phyloP scores from a whole-genome alignment of 805 yeast genomes.

The Brettanomyces naardenensis region DNA sequence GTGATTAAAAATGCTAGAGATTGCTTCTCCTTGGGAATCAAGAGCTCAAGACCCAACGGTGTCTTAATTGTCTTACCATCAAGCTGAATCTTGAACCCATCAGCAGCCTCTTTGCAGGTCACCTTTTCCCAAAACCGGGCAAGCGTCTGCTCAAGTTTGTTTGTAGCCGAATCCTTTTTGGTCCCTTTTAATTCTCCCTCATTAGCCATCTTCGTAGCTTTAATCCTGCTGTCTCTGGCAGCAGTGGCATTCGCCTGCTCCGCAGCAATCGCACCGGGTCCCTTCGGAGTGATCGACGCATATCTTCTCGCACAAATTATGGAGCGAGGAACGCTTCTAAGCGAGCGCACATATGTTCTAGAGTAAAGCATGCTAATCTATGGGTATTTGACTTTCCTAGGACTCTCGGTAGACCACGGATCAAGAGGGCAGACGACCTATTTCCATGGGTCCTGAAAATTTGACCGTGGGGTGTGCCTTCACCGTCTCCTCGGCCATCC shows the following conservation, averaged over 20 bases:
- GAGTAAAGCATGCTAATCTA: too few relatives aligned
- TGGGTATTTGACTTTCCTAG: too few relatives aligned
- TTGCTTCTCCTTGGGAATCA: constrained; percentile 51
- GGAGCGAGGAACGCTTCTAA: too few relatives aligned
- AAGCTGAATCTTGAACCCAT: constrained; percentile 47
- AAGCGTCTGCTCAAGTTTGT: constrained; percentile 59
- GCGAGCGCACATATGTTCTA: too few relatives aligned
- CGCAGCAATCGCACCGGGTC: neutral
- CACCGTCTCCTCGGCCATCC: too few relatives aligned
- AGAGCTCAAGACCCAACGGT: constrained; percentile 67
- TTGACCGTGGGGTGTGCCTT: too few relatives aligned
- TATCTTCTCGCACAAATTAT: neutral
- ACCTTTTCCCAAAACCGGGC: constrained; percentile 80
- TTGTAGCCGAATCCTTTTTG: constrained; percentile 53
- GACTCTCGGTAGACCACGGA: too few relatives aligned
- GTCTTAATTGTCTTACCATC: constrained; percentile 77
- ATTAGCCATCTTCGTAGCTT: neutral
- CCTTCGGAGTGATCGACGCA: neutral
- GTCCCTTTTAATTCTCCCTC: neutral
- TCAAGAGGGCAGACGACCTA: too few relatives aligned
- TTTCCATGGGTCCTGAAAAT: too few relatives aligned
- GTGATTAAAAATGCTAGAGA: constrained; percentile 67
- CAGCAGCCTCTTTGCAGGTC: constrained; percentile 25
- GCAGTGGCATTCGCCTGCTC: neutral
- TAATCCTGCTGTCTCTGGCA: neutral